phyloP scores from a whole-genome alignment of 805 yeast genomes.

The Dipodascus geniculatus region DNA sequence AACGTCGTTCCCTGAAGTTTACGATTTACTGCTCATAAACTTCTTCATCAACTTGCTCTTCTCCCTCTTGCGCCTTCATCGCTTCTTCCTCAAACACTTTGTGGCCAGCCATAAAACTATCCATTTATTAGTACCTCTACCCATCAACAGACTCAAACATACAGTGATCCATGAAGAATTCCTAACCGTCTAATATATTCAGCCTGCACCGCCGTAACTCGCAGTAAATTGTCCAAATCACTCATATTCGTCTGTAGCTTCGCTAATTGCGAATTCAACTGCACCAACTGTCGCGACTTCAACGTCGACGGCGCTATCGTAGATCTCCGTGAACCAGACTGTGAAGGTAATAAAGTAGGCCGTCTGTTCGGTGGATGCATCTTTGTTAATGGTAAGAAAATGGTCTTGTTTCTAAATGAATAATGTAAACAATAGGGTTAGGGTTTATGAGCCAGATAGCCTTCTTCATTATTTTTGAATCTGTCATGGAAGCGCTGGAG shows the following conservation, averaged over 20 bases:
- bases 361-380: neutral
- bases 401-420: too few relatives aligned
- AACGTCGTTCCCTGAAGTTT: too few relatives aligned
- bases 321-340: constrained; percentile 6
- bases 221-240: constrained; percentile 40
- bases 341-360: neutral
- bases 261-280: constrained; percentile 40
- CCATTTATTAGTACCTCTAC: neutral
- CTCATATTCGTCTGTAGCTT: constrained; percentile 44
- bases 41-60: constrained; percentile 6
- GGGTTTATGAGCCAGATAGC: constrained; percentile 1
- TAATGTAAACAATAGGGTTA: neutral
- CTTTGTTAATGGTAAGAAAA: too few relatives aligned
- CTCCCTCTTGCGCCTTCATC: constrained; percentile 10
- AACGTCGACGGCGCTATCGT: constrained; percentile 8
- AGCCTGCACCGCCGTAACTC: constrained; percentile 41
- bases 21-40: neutral
- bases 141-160: constrained; percentile 12
- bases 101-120: constrained; percentile 24
- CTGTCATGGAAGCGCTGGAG: neutral
- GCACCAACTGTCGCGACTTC: constrained; percentile 37
- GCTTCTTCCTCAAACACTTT: constrained; percentile 23
- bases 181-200: constrained; percentile 42
- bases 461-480: neutral
- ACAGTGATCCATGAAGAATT: constrained; percentile 43